Evolutionary conservation across 1,284 basidiomycete genomes (phyloP), one percentile per base, ranked within the genome.

Genomic region (Abortiporus biennis): DNA sequence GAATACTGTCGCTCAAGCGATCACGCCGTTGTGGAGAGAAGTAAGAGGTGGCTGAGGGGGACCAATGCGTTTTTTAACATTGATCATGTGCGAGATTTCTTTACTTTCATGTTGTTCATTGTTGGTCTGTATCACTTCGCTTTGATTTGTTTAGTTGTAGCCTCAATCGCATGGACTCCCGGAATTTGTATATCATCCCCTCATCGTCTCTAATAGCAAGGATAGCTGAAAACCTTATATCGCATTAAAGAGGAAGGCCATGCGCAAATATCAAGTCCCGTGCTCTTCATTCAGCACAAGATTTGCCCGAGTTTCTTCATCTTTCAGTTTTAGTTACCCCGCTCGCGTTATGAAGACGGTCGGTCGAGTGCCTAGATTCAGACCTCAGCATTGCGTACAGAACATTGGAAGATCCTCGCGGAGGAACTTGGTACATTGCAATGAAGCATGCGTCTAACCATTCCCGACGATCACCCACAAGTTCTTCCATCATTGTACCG

Each of bases 1-100:
- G 12, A 79, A 74, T 45, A 76, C 73, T 15, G 77, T 80, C 13
- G 69, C 76, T 6, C 78, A 80, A 54, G 77, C 77, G 13, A 53
- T 82, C 40, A 79, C 76, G 27, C 77, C 78, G 8, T 51, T 79
- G 33, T 80, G 77, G 77, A 63, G 64, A 44, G 65, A 73, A 34
- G 51, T 68, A 11, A 29, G n/a, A n/a, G 27, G 27, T 29, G 27
- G 27, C 8, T 29, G n/a, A n/a, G n/a, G n/a, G n/a, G 27, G 27
- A 9, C 27, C 8, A n/a, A 29, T 29, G 27, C 8, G 27, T n/a
- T n/a, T 29, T 29, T n/a, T 8, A 29, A 29, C 9, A 29, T 29
- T n/a, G 8, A 29, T 29, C 27, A 29, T 29, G 27, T 29, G 27
- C 8, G 27, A 9, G 27, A 29, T 8, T 8, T 29, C 27, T n/a